A percentile compares a stretch with the other conserved stretches of the same genome.
Conservation (phyloP, 2,329 filamentous ascomycete species). For the Sarocladiaceae sp. region DNA sequence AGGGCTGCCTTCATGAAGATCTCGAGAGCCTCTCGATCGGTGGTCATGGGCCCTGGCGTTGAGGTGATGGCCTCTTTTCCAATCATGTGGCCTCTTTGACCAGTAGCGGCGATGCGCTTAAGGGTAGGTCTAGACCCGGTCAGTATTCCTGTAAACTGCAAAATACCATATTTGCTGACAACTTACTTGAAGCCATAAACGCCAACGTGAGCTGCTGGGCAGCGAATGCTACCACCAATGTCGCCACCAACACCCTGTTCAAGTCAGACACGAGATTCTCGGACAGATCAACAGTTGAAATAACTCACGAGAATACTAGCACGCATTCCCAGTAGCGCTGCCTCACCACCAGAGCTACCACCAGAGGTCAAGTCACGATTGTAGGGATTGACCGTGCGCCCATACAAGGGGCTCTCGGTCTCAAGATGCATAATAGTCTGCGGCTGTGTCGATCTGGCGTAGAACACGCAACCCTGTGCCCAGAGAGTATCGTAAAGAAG, state of each 20-base stretch:
- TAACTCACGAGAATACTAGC: conserved; percentile 33
- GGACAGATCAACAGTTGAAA: fast-evolving
- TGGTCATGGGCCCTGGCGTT: conserved; percentile 28
- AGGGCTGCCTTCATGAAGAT: conserved; percentile 28
- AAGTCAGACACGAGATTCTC: neutral
- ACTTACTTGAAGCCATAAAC: conserved; percentile 30
- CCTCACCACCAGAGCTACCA: conserved; percentile 59
- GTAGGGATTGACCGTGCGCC: conserved; percentile 58
- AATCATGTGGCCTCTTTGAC: conserved; percentile 21
- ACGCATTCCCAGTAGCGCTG: conserved; percentile 34
- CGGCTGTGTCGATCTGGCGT: conserved; percentile 67
- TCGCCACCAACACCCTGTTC: conserved; percentile 34
- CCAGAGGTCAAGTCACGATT: conserved; percentile 58
- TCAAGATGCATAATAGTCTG: conserved; percentile 54
- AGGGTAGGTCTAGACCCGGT: conserved; percentile 28
- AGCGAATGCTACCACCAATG: conserved; percentile 36
- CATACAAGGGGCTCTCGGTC: conserved; percentile 59
- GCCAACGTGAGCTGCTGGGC: conserved; percentile 30
- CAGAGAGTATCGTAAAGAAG: conserved; percentile 25
- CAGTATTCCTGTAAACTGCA: too few relatives aligned
- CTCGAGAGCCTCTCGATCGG: conserved; percentile 29
- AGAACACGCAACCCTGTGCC: conserved; percentile 40
- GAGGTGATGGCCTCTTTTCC: conserved; percentile 31
- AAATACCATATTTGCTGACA: neutral
- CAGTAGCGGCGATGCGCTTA: conserved; percentile 24